Evolutionary conservation across 164 flowering plant species (phyloP), one percentile per base, ranked within the genome.

Genomic region (Piper longum): DNA sequence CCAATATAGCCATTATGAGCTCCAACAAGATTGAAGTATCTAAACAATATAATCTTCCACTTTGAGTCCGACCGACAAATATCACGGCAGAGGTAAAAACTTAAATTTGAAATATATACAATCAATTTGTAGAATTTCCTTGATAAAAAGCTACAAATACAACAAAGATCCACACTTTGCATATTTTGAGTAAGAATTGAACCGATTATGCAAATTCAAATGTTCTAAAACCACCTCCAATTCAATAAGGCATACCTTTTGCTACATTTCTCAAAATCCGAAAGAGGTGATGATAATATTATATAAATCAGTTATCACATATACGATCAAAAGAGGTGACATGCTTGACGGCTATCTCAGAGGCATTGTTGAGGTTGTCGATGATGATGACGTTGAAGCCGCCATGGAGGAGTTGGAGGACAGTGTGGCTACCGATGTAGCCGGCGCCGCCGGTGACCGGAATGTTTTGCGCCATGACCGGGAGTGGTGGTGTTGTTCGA

Each of bases 361-460:
- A 92, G 51, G 97, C 69, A 62, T 92, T 92, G 65, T 89, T 95
- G 65, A 92, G 84, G 62, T 86, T 92, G 56, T 92, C 98, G 41
- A 88, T 72, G 14, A 89, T 85, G 39, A 82, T 84, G 17, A 77
- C 72, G 56, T 66, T 79, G 74, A 73, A 88, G 4, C 92, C 98
- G 13, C 84, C 90, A 5, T 74, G 54, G 16, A 93, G 74, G 9
- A 93, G 81, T 67, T 93, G 98, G 42, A 93, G 81, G 56, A 88
- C 91, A 19, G 98, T 88, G 80, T 93, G 98, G 68, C 83, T 85
- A 8, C 98, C 98, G 36, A 93, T 89, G 72, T 89, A 93, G 4
- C 98, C 98, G 44, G 98, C 96, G 13, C 98, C 98, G 4, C 98
- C 98, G 7, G 98, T 89, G 41, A 93, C 95, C 67, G 89, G 69